Base-by-base conservation (phyloP, 2,329 filamentous ascomycete genomes). In the Paecilomyces sp. region DNA sequence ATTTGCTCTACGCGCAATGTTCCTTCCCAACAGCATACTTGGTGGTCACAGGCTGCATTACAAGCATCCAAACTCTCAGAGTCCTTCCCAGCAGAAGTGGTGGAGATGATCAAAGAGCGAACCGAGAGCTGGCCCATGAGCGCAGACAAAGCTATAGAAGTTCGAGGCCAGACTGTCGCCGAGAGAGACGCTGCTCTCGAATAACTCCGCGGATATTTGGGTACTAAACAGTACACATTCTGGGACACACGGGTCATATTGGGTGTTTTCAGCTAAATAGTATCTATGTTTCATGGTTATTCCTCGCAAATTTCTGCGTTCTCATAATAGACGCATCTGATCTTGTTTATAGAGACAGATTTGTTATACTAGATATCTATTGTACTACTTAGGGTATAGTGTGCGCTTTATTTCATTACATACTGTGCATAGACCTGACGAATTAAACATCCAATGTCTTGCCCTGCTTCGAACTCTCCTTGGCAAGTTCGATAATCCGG, bases 401-500 rank as follows among this genome's bases (percentile, higher is more conserved):
- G 9, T 7, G 22, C 13, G 13, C 51, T 30, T 53, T 25, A 30
- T 62, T 61, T 59, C 62, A 55, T 63, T 60, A 61, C 62, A 61
- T 22, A 22, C 22, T 22, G 22, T 22, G 22, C 57, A 64, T 30
- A 54, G 34, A 18, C 60, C 31, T 4, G 30, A 53, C 36, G 9
- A 33, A 54, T 60, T 66, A 73, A 52, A 77, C 68, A 56, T 73
- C 69, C 63, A 81, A 50, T 1, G 81, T 83, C 73, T 74, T 80
- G 3, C 81, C 81, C 62, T 71, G 74, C 63, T 73, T 75, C 13
- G 82, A 83, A 66, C 82, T 85, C 71, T 82, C 75, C 63, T 76
- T 76, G 15, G 81, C 82, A 62, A 83, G 68, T 70, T 86, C 84
- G 64, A 86, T 81, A 63, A 86, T 74, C 59, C 74, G 77, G 63